Percentiles rank a stretch among this genome's conserved stretches.
Evolutionary conservation across 805 yeast genomes (phyloP).

Genomic region (Sungouiella thailandica): DNA sequence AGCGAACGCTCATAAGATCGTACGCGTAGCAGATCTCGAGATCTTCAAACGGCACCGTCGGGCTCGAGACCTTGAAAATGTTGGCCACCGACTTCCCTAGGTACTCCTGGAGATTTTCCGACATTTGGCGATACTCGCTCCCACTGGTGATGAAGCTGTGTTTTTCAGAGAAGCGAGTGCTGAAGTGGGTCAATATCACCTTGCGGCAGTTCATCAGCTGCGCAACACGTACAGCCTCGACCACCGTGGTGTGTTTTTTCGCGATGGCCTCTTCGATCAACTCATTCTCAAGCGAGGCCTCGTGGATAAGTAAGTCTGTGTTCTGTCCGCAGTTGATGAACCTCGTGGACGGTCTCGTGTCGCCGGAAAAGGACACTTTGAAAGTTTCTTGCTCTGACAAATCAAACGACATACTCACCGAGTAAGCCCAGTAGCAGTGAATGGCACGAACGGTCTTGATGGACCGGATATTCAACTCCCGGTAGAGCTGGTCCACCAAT

Average conservation of each 20-base stretch:
- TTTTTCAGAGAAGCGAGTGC: conserved; percentile 65
- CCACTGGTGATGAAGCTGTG: conserved; percentile 24
- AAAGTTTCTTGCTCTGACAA: conserved; percentile 41
- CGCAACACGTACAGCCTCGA: conserved; percentile 76
- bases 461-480: conserved; percentile 37
- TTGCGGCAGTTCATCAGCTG: conserved; percentile 66
- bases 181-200: conserved; percentile 82
- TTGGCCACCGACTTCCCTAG: conserved; percentile 22
- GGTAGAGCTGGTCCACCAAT: conserved; percentile 30
- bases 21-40: conserved; percentile 36
- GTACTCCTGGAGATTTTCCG: conserved; percentile 24
- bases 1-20: conserved; percentile 33
- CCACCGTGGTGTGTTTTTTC: conserved; percentile 83
- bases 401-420: conserved; percentile 49
- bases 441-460: conserved; percentile 68
- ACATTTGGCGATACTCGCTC: conserved; percentile 18
- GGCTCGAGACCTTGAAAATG: conserved; percentile 15
- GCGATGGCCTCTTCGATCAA: conserved; percentile 70
- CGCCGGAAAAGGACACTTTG: conserved; percentile 88
- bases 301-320: conserved; percentile 82
- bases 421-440: conserved; percentile 82
- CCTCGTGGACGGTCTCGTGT: conserved; percentile 73
- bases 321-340: conserved; percentile 63
- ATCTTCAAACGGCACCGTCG: conserved; percentile 19
- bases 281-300: conserved; percentile 84